Evolutionary conservation across 352 stramenopile genomes (phyloP).

Genomic region (Thraustochytrium striatum): DNA sequence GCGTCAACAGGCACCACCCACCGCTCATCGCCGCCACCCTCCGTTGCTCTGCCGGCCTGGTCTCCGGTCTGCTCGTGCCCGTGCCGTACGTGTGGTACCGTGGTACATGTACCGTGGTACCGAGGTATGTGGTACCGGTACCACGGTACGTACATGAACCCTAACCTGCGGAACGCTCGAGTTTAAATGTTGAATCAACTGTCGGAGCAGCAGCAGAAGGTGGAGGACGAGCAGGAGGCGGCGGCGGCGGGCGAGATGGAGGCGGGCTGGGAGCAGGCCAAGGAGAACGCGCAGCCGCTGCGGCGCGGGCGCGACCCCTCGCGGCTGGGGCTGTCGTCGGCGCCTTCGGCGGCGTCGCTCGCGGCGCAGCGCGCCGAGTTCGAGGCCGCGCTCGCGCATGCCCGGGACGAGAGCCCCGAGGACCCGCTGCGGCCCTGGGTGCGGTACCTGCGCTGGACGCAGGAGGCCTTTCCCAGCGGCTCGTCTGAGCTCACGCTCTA

Average conservation of each 20-base stretch:
- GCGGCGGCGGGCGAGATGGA: not conserved
- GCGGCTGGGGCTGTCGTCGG: not conserved
- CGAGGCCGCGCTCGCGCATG: conserved; percentile 1
- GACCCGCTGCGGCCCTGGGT: conserved; percentile 23
- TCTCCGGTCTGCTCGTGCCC: no score
- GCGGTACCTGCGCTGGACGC: conserved; percentile 24
- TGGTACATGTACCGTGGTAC: no score
- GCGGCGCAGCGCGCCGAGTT: not conserved
- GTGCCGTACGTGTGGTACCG: no score
- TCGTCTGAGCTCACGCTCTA: conserved; percentile 15
- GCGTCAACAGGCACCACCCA: no score
- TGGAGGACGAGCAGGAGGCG: no score
- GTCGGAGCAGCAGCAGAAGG: no score
- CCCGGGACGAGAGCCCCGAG: conserved; percentile 8
- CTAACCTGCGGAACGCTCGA: no score
- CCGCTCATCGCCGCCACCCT: no score
- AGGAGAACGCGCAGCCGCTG: conserved; percentile 42
- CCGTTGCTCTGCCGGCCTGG: no score
- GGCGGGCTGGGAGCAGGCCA: conserved; percentile 29
- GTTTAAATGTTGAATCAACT: no score
- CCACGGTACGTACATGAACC: no score
- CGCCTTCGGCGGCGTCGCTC: not conserved
- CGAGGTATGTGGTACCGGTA: no score
- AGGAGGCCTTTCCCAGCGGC: conserved; percentile 19
- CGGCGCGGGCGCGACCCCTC: conserved; percentile 18